phyloP scores from a whole-genome alignment of 2,329 filamentous ascomycete species.

The Cercospora zeae-maydis region DNA sequence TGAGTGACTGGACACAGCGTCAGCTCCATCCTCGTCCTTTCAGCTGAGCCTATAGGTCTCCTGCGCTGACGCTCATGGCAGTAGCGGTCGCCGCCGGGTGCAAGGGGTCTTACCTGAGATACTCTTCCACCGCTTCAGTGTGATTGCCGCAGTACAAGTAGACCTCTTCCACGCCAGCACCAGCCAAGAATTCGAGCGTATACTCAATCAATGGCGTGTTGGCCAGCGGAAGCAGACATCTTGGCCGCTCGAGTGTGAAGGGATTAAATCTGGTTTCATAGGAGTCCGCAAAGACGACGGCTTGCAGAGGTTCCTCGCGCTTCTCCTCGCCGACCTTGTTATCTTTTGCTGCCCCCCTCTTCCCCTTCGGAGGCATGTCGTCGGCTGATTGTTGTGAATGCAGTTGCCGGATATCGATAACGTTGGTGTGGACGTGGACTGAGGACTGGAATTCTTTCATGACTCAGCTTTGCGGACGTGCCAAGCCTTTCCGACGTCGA shows the following conservation, averaged over 20 bases:
- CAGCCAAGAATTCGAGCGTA: slow-evolving; percentile 91
- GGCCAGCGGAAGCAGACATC: slow-evolving; percentile 90
- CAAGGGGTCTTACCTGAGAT: slow-evolving; percentile 58
- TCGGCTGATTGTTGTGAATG: slow-evolving; percentile 13
- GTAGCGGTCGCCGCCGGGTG: neutral
- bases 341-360: slow-evolving; percentile 41
- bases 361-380: slow-evolving; percentile 49
- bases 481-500: neutral
- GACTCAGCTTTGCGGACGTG: neutral
- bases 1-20: slow-evolving; percentile 46
- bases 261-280: slow-evolving; percentile 90
- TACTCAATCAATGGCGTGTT: slow-evolving; percentile 97
- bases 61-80: neutral
- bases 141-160: slow-evolving; percentile 89
- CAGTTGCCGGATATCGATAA: neutral
- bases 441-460: slow-evolving; percentile 9
- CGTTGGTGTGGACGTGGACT: neutral
- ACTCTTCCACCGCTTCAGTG: slow-evolving; percentile 79
- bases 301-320: slow-evolving; percentile 60
- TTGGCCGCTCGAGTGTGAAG: slow-evolving; percentile 81
- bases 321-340: slow-evolving; percentile 51
- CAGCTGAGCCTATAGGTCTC: neutral
- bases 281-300: slow-evolving; percentile 80
- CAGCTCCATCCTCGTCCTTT: neutral
- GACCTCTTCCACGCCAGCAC: slow-evolving; percentile 91